Base-by-base conservation (phyloP, 768 basidiomycete genomes). In the Suillus decipiens region DNA sequence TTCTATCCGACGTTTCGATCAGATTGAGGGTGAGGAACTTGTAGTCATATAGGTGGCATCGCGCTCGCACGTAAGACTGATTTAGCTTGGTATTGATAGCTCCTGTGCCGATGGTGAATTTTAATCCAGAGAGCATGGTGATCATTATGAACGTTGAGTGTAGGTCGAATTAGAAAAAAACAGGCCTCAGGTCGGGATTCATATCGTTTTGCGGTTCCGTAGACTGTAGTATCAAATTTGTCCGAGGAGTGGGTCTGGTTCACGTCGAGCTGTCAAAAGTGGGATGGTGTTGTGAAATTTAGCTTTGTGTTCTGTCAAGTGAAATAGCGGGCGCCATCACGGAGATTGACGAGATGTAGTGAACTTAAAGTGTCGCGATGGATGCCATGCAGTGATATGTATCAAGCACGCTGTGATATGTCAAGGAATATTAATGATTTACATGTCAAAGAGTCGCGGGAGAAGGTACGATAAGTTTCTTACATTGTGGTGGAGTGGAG, bases 21-120 rank as follows among this genome's bases (percentile, higher is more conserved):
- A 57, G 56, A 57, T 57, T 41, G 39, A 57, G 56, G 39, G 56
- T 57, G 56, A 57, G 55, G 55, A 57, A 56, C 9, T 56, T 37
- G 55, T 33, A 11, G 50, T 17, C 3, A 28, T 28, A 17, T 50
- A 47, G 47, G 47, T 54, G 53, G 53, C 53, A 56, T 41, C 5
- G 39, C 37, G 39, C 31, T 57, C 56, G 56, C 56, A 57, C 56
- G 56, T 41, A 57, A 57, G 56, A 57, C 56, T 41, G 28, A 57
- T 41, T 57, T 57, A 57, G 56, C 39, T 31, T 17, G 54, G 14
- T 37, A 15, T 31, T 17, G 54, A 14, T 37, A 15, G 7, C 22
- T 37, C n/a, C 36, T 36, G 15, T 14, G 24, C 53, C 36, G 37
- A 55, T 54, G 37, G 53, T 5, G n/a, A 22, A 22, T 7, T 7